Conservation (phyloP, 2,329 filamentous ascomycete genomes). For the Paraconiothyrium brasiliense region DNA sequence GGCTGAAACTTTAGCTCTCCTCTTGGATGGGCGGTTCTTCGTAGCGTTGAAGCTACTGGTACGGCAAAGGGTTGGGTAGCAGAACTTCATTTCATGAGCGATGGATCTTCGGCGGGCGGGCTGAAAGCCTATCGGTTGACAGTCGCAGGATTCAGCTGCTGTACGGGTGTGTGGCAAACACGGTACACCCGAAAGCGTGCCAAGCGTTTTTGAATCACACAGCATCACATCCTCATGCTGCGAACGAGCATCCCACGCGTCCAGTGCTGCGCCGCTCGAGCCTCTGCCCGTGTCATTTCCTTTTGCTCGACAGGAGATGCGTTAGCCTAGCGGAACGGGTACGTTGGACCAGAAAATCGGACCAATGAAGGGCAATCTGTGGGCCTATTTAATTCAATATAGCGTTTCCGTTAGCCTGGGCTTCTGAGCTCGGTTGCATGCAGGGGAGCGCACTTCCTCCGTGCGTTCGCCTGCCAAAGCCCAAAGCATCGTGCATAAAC, state of each 20-base stretch:
- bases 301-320: slow-evolving; percentile 33
- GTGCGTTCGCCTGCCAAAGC: slow-evolving; percentile 32
- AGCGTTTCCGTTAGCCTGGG: slow-evolving; percentile 28
- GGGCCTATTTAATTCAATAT: slow-evolving; percentile 22
- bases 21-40: slow-evolving; percentile 24
- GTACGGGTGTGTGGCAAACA: slow-evolving; percentile 16
- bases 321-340: slow-evolving; percentile 35
- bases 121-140: slow-evolving; percentile 13
- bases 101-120: not conserved
- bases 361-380: slow-evolving; percentile 31
- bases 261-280: slow-evolving; percentile 23
- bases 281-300: slow-evolving; percentile 33
- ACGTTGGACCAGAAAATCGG: slow-evolving; percentile 29
- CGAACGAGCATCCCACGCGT: slow-evolving; percentile 23
- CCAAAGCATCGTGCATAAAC: slow-evolving; percentile 41
- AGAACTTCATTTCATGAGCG: slow-evolving; percentile 24
- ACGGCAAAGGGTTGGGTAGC: slow-evolving; percentile 18
- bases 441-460: slow-evolving; percentile 31
- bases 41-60: slow-evolving; percentile 26
- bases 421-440: slow-evolving; percentile 28
- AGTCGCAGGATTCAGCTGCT: slow-evolving; percentile 16
- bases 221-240: slow-evolving; percentile 17
- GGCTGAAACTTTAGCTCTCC: slow-evolving; percentile 41
- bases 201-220: slow-evolving; percentile 25
- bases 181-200: slow-evolving; percentile 13